Evolutionary conservation across 108 stramenopile species (phyloP).

Genomic region (Cyclotella sp.): DNA sequence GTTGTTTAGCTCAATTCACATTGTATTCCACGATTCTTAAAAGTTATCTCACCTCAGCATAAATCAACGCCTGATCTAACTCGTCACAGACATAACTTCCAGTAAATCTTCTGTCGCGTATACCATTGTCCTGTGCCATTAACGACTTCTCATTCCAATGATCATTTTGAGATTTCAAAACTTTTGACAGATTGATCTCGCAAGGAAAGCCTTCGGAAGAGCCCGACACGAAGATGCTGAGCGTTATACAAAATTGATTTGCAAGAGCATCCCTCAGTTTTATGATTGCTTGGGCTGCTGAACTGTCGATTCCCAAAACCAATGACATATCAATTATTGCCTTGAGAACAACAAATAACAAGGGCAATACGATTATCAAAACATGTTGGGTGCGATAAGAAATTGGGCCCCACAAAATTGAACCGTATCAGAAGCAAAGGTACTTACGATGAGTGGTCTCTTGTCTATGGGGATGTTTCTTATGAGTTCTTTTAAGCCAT

Average conservation of each 20-base stretch:
- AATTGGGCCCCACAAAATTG: not conserved
- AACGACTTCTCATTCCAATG: not conserved
- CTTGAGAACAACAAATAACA: conserved; percentile 21
- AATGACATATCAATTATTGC: conserved; percentile 74
- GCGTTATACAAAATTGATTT: conserved; percentile 47
- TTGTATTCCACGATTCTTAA: not conserved
- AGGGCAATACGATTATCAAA: not conserved
- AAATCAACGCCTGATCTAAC: conserved; percentile 68
- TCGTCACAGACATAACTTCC: conserved; percentile 62
- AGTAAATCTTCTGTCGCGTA: not conserved
- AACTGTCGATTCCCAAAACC: conserved; percentile 76
- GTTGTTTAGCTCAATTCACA: not conserved
- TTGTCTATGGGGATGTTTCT: conserved; percentile 17
- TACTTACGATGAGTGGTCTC: conserved; percentile 41
- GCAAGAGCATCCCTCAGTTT: conserved; percentile 64
- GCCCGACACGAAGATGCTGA: conserved; percentile 70
- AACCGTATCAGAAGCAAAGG: not conserved
- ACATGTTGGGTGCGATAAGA: no score
- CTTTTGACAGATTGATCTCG: conserved; percentile 54
- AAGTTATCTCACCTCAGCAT: conserved; percentile 57
- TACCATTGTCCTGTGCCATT: not conserved
- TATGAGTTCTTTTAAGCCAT: conserved; percentile 39
- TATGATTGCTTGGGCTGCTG: conserved; percentile 72
- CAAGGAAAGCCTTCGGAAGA: conserved; percentile 68
- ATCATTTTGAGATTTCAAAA: conserved; percentile 20